These are phyloP conservation scores for Termitomyces bulborhizus DNA, from an alignment of 768 basidiomycete genomes.

Conservation along the genomic window DNA sequence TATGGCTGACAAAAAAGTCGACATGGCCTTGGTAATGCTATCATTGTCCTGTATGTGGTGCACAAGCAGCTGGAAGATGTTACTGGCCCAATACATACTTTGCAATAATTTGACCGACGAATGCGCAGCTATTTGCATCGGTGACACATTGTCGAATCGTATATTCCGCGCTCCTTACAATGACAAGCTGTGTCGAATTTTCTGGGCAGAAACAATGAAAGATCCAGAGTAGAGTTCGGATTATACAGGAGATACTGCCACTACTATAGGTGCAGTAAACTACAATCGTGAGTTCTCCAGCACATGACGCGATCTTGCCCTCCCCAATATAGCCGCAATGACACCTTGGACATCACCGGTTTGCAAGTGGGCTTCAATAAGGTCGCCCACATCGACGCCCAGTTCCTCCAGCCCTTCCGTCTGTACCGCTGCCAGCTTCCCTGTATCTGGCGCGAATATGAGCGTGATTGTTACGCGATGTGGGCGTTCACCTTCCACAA, in stretches of 20 bases:
- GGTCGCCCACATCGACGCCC: conserved; percentile 51
- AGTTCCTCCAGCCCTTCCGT: conserved; percentile 37
- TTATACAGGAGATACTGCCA: background rate
- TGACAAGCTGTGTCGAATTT: too few relatives aligned
- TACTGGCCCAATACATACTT: too few relatives aligned
- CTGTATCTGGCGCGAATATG: conserved; percentile 66
- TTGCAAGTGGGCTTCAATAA: conserved; percentile 56
- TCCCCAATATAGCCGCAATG: conserved; percentile 52
- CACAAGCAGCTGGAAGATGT: too few relatives aligned
- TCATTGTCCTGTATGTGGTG: too few relatives aligned
- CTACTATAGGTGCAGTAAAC: too few relatives aligned
- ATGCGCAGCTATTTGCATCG: too few relatives aligned
- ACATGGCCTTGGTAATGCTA: too few relatives aligned
- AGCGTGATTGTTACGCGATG: conserved; percentile 45
- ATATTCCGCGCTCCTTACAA: too few relatives aligned
- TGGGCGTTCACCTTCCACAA: conserved; percentile 16
- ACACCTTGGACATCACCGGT: conserved; percentile 62
- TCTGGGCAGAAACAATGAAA: background rate
- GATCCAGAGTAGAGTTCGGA: background rate
- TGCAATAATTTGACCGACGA: background rate
- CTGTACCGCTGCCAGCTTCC: conserved; percentile 55
- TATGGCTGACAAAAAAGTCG: too few relatives aligned
- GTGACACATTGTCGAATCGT: too few relatives aligned
- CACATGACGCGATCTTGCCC: conserved; percentile 24
- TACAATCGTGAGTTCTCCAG: background rate